Conservation (phyloP, 176 grass and related monocot genomes). For the Rhipidocladum racemiflorum region DNA sequence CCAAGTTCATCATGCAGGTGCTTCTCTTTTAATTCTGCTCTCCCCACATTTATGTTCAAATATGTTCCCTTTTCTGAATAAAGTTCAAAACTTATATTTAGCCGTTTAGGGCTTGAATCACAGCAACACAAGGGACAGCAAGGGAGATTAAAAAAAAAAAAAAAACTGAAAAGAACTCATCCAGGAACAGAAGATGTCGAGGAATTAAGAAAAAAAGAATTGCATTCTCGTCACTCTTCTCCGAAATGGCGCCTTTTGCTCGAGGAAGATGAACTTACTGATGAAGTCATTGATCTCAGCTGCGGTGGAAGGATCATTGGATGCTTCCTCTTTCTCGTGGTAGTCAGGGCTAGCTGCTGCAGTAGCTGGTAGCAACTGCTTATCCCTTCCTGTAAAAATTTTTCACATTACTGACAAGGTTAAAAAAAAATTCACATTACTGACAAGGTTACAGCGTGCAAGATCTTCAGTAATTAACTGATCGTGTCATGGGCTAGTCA, state of each 20-base stretch:
- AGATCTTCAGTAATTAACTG: background rate
- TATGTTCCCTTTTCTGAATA: background rate
- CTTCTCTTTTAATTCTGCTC: background rate
- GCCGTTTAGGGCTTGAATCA: background rate
- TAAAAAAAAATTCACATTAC: background rate
- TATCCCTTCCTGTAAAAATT: slow-evolving; percentile 45
- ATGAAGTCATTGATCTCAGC: background rate
- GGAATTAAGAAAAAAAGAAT: background rate
- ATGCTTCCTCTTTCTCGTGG: background rate
- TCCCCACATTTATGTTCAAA: background rate
- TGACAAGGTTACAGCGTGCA: background rate
- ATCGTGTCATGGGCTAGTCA: background rate
- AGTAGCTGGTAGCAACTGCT: slow-evolving; percentile 51
- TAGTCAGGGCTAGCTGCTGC: background rate
- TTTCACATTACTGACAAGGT: background rate
- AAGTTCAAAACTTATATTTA: background rate
- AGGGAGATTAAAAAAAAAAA: background rate
- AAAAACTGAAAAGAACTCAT: background rate
- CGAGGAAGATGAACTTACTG: background rate
- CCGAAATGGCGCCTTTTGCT: background rate
- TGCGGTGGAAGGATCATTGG: background rate
- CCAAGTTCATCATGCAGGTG: background rate
- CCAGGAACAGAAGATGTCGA: background rate
- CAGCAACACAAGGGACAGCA: background rate
- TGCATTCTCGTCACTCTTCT: slow-evolving; percentile 9